These are phyloP conservation scores for Botrytis elliptica DNA, from an alignment of 2,329 filamentous ascomycete genomes.

Conservation along the genomic window DNA sequence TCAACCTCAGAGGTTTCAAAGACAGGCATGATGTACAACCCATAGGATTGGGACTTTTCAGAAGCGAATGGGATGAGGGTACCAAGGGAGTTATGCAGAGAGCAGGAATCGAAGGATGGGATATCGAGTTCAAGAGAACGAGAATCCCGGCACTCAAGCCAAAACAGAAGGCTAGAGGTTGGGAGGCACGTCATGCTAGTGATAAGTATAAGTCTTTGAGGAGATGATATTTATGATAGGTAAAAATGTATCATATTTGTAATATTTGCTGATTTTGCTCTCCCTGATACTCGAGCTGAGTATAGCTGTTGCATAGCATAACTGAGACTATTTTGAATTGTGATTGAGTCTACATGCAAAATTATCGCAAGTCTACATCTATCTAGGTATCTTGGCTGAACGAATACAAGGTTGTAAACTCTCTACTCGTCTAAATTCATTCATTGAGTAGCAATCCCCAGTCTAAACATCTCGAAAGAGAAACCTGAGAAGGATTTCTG, in stretches of 20 bases:
- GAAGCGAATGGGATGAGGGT: constrained; percentile 83
- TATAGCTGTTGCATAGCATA: background rate
- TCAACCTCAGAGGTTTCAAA: constrained; percentile 73
- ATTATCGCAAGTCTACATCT: background rate
- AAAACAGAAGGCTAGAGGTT: constrained; percentile 59
- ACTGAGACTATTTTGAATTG: background rate
- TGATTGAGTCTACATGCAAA: background rate
- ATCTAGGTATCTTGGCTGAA: background rate
- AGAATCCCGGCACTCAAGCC: constrained; percentile 68
- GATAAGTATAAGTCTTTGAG: constrained; percentile 58
- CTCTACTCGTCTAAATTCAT: background rate
- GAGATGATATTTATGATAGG: constrained; percentile 22
- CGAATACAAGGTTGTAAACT: background rate
- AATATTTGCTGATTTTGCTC: constrained; percentile 6
- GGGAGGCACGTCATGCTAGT: constrained; percentile 64
- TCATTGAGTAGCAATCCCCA: background rate
- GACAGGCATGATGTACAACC: constrained; percentile 67
- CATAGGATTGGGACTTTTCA: constrained; percentile 85
- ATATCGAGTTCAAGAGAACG: constrained; percentile 81
- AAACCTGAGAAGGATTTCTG: too few species aligned
- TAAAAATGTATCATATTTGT: constrained; percentile 23
- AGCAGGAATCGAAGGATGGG: constrained; percentile 69
- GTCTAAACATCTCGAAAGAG: background rate
- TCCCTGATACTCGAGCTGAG: background rate
- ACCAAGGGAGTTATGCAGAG: constrained; percentile 86